These are phyloP conservation scores for Aspergillus sp. DNA, from an alignment of 2,329 filamentous ascomycete genomes.

Conservation along the genomic window DNA sequence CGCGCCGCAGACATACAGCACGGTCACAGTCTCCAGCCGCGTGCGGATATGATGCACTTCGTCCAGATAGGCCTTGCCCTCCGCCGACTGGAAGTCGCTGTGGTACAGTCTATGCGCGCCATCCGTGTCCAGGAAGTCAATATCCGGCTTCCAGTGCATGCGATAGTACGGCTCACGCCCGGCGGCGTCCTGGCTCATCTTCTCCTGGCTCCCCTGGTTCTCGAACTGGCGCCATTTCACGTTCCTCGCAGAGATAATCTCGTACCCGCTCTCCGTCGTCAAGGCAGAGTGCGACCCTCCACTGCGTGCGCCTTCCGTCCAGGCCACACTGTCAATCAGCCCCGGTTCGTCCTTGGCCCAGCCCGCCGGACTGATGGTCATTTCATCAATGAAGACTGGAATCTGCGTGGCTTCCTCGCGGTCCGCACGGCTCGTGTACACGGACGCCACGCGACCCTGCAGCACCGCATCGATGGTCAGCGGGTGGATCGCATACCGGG, in stretches of 20 bases:
- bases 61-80: background rate
- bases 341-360: background rate
- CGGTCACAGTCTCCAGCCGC: background rate
- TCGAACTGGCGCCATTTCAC: constrained; percentile 1
- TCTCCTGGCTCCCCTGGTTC: background rate
- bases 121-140: background rate
- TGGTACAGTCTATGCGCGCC: background rate
- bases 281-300: background rate
- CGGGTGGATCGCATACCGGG: background rate
- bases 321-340: background rate
- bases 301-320: background rate
- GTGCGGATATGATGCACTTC: background rate
- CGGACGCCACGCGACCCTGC: background rate
- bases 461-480: background rate
- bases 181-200: background rate
- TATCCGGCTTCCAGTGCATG: constrained; percentile 2
- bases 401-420: background rate
- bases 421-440: background rate
- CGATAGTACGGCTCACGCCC: background rate
- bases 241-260: background rate
- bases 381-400: background rate
- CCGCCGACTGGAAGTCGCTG: background rate
- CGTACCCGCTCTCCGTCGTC: background rate
- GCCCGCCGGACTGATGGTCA: background rate
- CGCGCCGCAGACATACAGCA: background rate